phyloP scores from a whole-genome alignment of 179 eudicot species.

The Silene coronaria region DNA sequence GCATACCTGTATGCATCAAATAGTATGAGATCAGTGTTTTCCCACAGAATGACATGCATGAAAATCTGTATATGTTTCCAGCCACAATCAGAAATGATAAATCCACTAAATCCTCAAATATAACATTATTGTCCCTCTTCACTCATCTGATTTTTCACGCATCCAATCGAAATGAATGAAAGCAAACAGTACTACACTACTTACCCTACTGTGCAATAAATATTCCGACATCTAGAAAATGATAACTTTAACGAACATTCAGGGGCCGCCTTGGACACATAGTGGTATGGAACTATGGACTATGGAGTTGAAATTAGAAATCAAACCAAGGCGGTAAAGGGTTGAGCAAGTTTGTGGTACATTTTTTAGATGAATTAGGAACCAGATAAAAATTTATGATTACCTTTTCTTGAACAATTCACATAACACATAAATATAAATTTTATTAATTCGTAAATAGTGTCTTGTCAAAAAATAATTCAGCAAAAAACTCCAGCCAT shows the following conservation, averaged over 20 bases:
- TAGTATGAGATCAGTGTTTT: not conserved
- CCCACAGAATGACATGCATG: not conserved
- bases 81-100: not conserved
- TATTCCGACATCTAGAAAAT: not conserved
- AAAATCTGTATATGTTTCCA: not conserved
- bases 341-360: no score
- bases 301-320: no score
- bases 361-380: no score
- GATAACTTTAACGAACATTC: not conserved
- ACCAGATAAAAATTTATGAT: no score
- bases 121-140: not conserved
- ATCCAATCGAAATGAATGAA: not conserved
- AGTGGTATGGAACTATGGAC: not conserved
- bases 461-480: no score
- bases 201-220: not conserved
- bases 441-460: no score
- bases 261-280: not conserved
- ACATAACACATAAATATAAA: no score
- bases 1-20: slow-evolving; percentile 43
- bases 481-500: no score
- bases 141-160: not conserved
- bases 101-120: not conserved
- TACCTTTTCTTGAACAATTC: no score
- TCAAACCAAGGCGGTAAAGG: no score
- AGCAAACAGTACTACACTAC: not conserved